Evolutionary conservation across 2,329 filamentous ascomycete genomes (phyloP), one percentile per base, ranked within the genome.

Genomic region (Hymenoscyphus infarciens): DNA sequence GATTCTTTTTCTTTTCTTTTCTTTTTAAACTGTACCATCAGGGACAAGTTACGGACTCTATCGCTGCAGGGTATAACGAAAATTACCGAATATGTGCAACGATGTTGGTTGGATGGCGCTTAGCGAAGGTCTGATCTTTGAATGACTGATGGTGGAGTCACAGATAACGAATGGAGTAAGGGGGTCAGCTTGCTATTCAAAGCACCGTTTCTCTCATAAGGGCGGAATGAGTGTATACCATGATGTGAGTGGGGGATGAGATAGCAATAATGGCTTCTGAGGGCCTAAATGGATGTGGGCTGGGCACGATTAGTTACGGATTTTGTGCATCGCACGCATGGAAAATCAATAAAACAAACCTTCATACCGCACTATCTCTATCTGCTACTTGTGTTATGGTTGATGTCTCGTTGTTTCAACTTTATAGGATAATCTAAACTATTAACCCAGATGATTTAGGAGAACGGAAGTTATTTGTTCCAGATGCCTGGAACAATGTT

Each of bases 21-120:
- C 25, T 63, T 64, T 66, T 67, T 22, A 63, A 63, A 63, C 55
- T 63, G 70, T 71, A 72, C 67, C 67, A 73, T 64, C 69, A 73
- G 64, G 65, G 57, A 45, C 53, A 42, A 38, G 64, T 66, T 58
- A 64, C 63, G 64, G 61, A 61, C 49, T 62, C 55, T 59, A 64
- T 62, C 59, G 42, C 42, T 63, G 59, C 61, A 67, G 55, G 63
- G 49, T 52, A 49, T 65, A 61, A 68, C 63, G 67, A 69, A 64
- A 64, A 67, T 56, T 61, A 66, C 63, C 59, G 56, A 57, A 60
- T 59, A 61, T 57, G 63, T 65, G 52, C 52, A 59, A 52, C 45
- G 45, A 52, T 62, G 52, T 60, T 61, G 62, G 60, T 63, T 66
- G 64, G 64, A 60, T 54, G 64, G 64, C 63, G 61, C 63, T 63